Base-by-base conservation (phyloP, 164 flowering plant species). In the Buxus sempervirens region DNA sequence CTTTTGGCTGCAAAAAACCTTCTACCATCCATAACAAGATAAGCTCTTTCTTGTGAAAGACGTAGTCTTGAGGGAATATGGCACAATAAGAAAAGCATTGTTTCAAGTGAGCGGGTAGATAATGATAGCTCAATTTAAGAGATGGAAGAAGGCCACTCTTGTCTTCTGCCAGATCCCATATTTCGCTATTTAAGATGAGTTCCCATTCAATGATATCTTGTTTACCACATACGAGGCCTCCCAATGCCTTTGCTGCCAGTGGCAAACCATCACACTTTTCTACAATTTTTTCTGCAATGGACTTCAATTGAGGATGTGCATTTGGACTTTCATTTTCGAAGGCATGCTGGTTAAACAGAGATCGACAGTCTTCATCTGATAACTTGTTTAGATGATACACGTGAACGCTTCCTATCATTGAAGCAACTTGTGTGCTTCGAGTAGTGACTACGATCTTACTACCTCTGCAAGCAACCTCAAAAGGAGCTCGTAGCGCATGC, bases 201-300 rank as follows among this genome's bases (percentile, higher is more conserved):
- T 66, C 19, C 84, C 81, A 78, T 19, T 76, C 67, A 0, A 4
- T n/a, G 0, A 4, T 32, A 22, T 70, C 70, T 15, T 14, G 1
- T 32, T 72, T 53, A 5, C 28, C 58, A 0, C 66, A 67, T 13
- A 78, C 28, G 10, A 81, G 64, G n/a, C 70, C 64, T 0, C 80
- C 84, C 6, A 76, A 36, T 6, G 64, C 41, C 60, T 78, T 78
- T n/a, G 60, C 57, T 16, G 78, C 78, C 25, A 79, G 67, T 9
- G 82, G 82, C 24, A 77, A 58, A 4, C 85, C 85, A 4, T 62
- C 24, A 25, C 82, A 82, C 27, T 77, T 79, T 1, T 57, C 60
- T 24, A 64, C 80, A 18, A 82, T 73, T 49, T 73, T 22, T 18
- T 41, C 53, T 3, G 73, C 79, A 28, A 77, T 72, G 0, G 0